Base-by-base conservation (phyloP, 805 yeast species). In the Schwanniomyces polymorphus region DNA sequence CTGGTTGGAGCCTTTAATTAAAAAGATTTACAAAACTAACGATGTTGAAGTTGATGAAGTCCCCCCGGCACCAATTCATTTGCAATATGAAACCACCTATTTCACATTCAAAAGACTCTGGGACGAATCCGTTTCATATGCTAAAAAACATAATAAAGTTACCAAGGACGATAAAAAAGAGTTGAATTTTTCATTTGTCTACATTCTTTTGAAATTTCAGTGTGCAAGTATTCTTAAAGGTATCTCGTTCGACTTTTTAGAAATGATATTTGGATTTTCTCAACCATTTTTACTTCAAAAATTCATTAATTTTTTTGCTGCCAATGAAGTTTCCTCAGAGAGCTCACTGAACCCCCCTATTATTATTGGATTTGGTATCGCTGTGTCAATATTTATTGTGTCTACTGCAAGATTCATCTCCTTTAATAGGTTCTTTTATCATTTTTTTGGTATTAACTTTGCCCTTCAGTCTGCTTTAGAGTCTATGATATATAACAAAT, bases 41-140 rank as follows among this genome's bases (percentile, higher is more conserved):
- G 56, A 56, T 16, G 61, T 64, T 16, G 49, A 47, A 23, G 51
- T 54, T 9, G 69, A 73, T 2, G 97, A 91, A 63, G 75, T 92
- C 43, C 97, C 97, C 10, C 76, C 79, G 14, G 56, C 44, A 48
- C 51, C 50, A 2, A 48, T 48, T 25, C 55, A 54, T 12, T 31
- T 54, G 12, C 45, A 43, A 25, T 47, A 51, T 42, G 57, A 56
- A 23, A 51, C 42, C 14, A 59, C 64, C 16, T 59, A 48, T 34
- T 42, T 42, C 1, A 41, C 27, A 27, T 60, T 70, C 44, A 42
- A 54, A 14, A 49, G 51, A 10, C 42, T 55, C 29, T 71, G 72
- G 72, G 42, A 53, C 4, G 33, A 35, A 12, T 55, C 58, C 8
- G 47, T 55, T 5, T 43, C 26, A 14, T 49, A 47, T 11, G 52